Base-by-base conservation (phyloP, 768 basidiomycete species). In the Suillus luteus region DNA sequence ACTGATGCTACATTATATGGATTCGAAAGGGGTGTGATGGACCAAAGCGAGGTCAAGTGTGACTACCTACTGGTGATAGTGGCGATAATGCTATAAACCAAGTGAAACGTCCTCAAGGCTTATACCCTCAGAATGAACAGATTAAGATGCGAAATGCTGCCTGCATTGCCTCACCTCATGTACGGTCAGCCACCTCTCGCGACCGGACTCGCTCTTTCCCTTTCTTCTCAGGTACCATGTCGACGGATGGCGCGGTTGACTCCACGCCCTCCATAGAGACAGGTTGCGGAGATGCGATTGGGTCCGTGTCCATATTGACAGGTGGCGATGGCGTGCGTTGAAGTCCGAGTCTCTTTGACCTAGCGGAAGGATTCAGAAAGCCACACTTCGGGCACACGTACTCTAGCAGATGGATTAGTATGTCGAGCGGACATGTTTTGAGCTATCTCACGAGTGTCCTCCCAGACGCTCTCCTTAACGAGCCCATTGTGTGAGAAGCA, bases 401-500 rank as follows among this genome's bases (percentile, higher is more conserved):
- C 78, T 95, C 94, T 96, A 70, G 17, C 15, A 14, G 22, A 46
- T 24, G 4, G 46, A 65, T 43, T 60, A 62, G 43, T 5, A 43
- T 22, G 31, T 57, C 59, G 51, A 44, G 22, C 37, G 17, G 49
- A 67, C 49, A 48, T 15, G 17, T 41, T 58, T 37, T 58, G 24
- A 11, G 15, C 6, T 12, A 27, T 86, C 93, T 75, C 69, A 96
- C 95, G 91, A 35, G 89, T 84, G 66, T 90, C 87, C 65, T 90
- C 88, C 86, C 90, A 95, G 73, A 88, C 81, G 52, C 81, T 86
- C 72, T 93, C 93, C 70, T 89, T 88, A 11, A 93, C 91, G 2
- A 97, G 81, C 3, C 95, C 95, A 65, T 96, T 96, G 72, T 96
- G 95, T 24, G 86, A 77, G 70, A 91, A 96, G 71, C 95, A 96